Evolutionary conservation across 148 eudicot species (phyloP).

Genomic region (Rhododendron kiyosumense): DNA sequence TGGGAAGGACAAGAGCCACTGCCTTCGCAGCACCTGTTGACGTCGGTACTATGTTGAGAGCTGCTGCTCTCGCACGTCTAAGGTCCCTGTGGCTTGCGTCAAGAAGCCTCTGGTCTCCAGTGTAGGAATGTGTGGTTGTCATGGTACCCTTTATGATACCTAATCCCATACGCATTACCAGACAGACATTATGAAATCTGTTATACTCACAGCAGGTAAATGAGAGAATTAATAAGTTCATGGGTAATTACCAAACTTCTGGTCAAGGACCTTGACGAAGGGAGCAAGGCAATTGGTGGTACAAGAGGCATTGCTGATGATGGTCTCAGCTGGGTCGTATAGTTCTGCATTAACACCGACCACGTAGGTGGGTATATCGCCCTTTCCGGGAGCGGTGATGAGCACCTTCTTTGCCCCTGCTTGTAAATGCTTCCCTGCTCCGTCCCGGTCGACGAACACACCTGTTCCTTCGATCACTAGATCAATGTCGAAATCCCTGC

Average conservation of each 20-base stretch:
- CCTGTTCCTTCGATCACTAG: conserved; percentile 97
- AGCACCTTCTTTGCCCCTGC: conserved; percentile 98
- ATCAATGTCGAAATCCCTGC: conserved; percentile 78
- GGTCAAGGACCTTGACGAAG: conserved; percentile 96
- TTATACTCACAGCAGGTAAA: background rate
- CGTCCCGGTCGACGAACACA: conserved; percentile 96
- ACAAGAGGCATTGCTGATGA: conserved; percentile 97
- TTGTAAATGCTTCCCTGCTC: conserved; percentile 87
- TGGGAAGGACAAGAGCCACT: conserved; percentile 87
- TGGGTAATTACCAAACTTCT: conserved; percentile 55
- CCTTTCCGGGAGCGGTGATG: conserved; percentile 95
- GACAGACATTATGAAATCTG: background rate
- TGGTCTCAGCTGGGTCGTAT: conserved; percentile 50
- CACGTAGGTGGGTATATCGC: conserved; percentile 94
- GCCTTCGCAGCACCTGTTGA: conserved; percentile 99
- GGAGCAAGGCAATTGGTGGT: conserved; percentile 99
- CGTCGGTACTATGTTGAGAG: conserved; percentile 95
- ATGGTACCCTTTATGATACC: conserved; percentile 98
- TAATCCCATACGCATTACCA: conserved; percentile 7
- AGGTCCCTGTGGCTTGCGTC: conserved; percentile 99
- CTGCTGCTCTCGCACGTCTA: conserved; percentile 95
- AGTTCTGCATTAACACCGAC: conserved; percentile 80
- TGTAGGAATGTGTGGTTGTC: conserved; percentile 99
- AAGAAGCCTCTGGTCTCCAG: conserved; percentile 94
- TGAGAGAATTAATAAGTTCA: background rate